Evolutionary conservation across 164 flowering plant species (phyloP).

Genomic region (Magnolia officinalis): DNA sequence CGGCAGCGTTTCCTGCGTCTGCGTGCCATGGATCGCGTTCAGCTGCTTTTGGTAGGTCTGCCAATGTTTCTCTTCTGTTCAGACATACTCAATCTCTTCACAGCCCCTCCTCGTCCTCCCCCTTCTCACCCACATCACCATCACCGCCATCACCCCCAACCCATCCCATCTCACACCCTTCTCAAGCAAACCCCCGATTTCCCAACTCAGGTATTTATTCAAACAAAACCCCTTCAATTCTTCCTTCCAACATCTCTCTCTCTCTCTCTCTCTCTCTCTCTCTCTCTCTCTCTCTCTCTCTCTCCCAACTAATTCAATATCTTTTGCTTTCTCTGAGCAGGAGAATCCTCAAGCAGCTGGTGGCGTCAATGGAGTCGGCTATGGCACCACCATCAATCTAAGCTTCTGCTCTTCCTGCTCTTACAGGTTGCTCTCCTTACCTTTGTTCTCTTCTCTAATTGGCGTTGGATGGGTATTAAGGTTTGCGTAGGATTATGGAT

Average conservation of each 20-base stretch:
- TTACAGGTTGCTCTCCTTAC: conserved; percentile 43
- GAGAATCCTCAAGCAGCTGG: conserved; percentile 29
- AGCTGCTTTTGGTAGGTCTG: conserved; percentile 58
- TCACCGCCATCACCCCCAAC: conserved; percentile 19
- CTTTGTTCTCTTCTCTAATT: neutral
- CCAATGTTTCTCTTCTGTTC: conserved; percentile 71
- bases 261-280: neutral
- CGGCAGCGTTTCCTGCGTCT: neutral
- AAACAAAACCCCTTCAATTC: neutral
- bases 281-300: neutral
- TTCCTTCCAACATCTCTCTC: neutral
- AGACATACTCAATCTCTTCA: conserved; percentile 58
- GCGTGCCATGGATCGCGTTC: conserved; percentile 56
- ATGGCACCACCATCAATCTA: conserved; percentile 52
- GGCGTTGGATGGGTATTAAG: neutral
- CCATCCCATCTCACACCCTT: conserved; percentile 3
- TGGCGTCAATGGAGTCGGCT: conserved; percentile 37
- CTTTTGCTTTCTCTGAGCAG: neutral
- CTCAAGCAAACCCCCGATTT: conserved; percentile 40
- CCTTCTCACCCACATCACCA: conserved; percentile 26
- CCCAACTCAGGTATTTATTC: conserved; percentile 41
- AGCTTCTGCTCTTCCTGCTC: conserved; percentile 78
- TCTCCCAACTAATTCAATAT: neutral
- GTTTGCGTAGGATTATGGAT: neutral
- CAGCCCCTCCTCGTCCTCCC: conserved; percentile 37